phyloP scores from a whole-genome alignment of 1,284 basidiomycete genomes.

The Ceratorhiza oryzae-sativae region DNA sequence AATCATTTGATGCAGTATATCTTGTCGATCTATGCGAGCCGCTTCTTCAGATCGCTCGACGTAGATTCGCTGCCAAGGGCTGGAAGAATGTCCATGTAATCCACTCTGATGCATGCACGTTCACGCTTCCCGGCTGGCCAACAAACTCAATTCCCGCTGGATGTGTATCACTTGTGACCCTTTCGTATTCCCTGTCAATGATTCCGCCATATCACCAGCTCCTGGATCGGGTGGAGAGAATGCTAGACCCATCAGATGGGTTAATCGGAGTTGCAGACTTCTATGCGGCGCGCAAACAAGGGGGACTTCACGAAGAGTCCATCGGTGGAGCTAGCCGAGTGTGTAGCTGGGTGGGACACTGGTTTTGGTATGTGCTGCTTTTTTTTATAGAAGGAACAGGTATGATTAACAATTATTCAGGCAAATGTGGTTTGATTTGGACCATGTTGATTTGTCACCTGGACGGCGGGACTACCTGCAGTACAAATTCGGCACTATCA shows the following conservation, averaged over 20 bases:
- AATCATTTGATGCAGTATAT: slow-evolving; percentile 74
- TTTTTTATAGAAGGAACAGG: not conserved
- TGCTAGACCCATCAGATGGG: slow-evolving; percentile 70
- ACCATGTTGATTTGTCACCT: slow-evolving; percentile 76
- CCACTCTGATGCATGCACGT: slow-evolving; percentile 77
- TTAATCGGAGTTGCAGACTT: slow-evolving; percentile 80
- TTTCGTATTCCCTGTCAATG: slow-evolving; percentile 79
- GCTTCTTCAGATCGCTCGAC: slow-evolving; percentile 72
- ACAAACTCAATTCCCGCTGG: slow-evolving; percentile 55
- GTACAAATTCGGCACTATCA: slow-evolving; percentile 80
- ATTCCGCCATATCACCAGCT: slow-evolving; percentile 75
- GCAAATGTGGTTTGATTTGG: slow-evolving; percentile 68
- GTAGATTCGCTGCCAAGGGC: slow-evolving; percentile 70
- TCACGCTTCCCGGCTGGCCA: slow-evolving; percentile 69
- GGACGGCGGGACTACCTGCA: slow-evolving; percentile 78
- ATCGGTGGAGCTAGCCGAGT: slow-evolving; percentile 75
- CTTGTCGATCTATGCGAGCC: slow-evolving; percentile 80
- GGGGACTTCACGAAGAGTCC: slow-evolving; percentile 65
- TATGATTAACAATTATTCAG: not conserved
- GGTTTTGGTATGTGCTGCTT: slow-evolving; percentile 77
- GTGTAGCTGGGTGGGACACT: slow-evolving; percentile 74
- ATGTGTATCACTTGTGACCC: slow-evolving; percentile 68
- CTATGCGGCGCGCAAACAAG: slow-evolving; percentile 72
- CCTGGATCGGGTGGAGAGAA: slow-evolving; percentile 73
- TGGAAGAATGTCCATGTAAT: slow-evolving; percentile 80